Percentiles rank a stretch among this genome's conserved stretches.
These are phyloP conservation scores for Porphyrellus sp. DNA, from an alignment of 1,284 basidiomycete genomes.

Conservation along the genomic window DNA sequence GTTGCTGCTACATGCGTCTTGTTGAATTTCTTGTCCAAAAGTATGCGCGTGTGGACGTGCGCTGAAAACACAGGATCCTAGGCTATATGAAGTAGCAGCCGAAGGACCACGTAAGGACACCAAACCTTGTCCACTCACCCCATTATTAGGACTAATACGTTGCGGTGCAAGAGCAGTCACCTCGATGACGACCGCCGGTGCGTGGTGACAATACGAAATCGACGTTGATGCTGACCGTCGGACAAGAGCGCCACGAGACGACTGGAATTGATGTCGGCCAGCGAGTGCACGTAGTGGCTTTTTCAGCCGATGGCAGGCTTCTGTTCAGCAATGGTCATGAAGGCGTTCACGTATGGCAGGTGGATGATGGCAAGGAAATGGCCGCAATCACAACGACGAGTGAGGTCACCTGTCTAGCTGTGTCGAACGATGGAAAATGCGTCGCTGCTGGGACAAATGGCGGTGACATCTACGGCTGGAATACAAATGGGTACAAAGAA, in stretches of 20 bases:
- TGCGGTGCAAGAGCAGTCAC: too few relatives aligned
- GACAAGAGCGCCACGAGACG: not conserved
- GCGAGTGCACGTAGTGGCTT: not conserved
- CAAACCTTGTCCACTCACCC: too few relatives aligned
- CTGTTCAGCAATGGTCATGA: not conserved
- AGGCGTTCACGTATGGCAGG: not conserved
- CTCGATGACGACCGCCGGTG: not conserved
- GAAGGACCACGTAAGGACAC: too few relatives aligned
- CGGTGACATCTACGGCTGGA: not conserved
- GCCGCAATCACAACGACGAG: too few relatives aligned
- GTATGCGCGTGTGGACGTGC: too few relatives aligned
- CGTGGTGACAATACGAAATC: not conserved
- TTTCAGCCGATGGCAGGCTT: not conserved
- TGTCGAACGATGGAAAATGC: not conserved
- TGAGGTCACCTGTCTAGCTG: not conserved
- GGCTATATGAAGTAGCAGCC: too few relatives aligned
- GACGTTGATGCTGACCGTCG: not conserved
- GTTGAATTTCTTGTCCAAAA: too few relatives aligned
- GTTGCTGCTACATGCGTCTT: too few relatives aligned
- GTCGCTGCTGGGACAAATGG: not conserved
- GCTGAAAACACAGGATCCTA: too few relatives aligned
- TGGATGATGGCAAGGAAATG: not conserved
- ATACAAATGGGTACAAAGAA: not conserved
- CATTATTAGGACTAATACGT: too few relatives aligned
- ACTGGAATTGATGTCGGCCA: not conserved